These are phyloP conservation scores for Candida sp. DNA, from an alignment of 1,139 yeast genomes.

Conservation along the genomic window DNA sequence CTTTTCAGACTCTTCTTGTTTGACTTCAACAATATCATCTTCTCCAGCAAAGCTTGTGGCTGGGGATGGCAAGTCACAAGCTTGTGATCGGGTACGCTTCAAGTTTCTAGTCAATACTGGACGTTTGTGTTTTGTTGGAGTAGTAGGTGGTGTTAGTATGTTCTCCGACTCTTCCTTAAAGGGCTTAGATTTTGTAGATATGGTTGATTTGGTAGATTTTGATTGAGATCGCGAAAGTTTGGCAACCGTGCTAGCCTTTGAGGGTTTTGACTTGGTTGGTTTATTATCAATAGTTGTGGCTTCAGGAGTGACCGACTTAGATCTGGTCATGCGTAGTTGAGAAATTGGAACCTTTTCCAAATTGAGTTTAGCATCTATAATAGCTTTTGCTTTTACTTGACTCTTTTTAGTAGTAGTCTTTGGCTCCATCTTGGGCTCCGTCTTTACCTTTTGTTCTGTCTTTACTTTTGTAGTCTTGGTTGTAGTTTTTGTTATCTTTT, in stretches of 20 bases:
- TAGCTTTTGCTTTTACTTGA: not conserved
- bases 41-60: constrained; percentile 16
- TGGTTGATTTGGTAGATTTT: not conserved
- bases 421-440: not conserved
- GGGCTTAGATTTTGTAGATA: not conserved
- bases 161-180: not conserved
- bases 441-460: not conserved
- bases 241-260: not conserved
- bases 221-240: not conserved
- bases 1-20: constrained; percentile 4
- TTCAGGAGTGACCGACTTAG: not conserved
- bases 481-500: constrained; percentile 1
- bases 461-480: not conserved
- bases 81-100: constrained; percentile 7
- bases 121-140: constrained; percentile 14
- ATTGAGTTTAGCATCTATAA: constrained; percentile 1
- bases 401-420: not conserved
- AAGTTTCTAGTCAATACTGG: constrained; percentile 16
- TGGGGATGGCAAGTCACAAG: constrained; percentile 17
- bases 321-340: not conserved
- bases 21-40: not conserved
- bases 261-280: not conserved
- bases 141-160: constrained; percentile 18
- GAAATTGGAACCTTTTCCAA: not conserved
- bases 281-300: not conserved